Evolutionary conservation across 352 stramenopile genomes (phyloP).

Genomic region (Peronospora farinosa): DNA sequence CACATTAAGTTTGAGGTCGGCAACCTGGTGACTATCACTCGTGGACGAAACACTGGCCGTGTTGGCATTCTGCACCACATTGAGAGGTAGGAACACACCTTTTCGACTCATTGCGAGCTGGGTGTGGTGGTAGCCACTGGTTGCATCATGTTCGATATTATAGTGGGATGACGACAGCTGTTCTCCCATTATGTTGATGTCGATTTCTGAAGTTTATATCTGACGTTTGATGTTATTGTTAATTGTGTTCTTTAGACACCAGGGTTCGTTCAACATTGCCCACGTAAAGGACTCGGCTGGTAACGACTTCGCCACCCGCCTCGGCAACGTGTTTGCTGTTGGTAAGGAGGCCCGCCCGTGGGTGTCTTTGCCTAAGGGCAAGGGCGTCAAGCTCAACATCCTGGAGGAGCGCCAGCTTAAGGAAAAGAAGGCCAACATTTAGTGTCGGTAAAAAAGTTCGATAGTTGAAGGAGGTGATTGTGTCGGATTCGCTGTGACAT

Average conservation of each 20-base stretch:
- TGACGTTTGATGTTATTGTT: conserved; percentile 25
- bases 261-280: conserved; percentile 99
- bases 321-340: conserved; percentile 97
- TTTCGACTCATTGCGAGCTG: conserved; percentile 83
- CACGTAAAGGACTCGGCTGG: conserved; percentile 97
- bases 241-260: conserved; percentile 76
- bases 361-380: conserved; percentile 96
- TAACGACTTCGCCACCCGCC: conserved; percentile 95
- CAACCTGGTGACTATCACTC: conserved; percentile 96
- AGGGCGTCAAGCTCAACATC: conserved; percentile 99
- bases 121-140: conserved; percentile 58
- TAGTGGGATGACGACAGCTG: conserved; percentile 1
- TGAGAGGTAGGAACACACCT: conserved; percentile 91
- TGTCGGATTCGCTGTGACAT: conserved; percentile 17
- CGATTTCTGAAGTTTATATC: conserved; percentile 5
- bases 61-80: conserved; percentile 96
- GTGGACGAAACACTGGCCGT: conserved; percentile 95
- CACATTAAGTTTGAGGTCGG: conserved; percentile 98
- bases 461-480: conserved; percentile 10
- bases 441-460: conserved; percentile 11
- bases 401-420: conserved; percentile 90
- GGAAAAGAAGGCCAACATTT: conserved; percentile 73
- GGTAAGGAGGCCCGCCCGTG: conserved; percentile 88
- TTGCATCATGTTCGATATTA: conserved; percentile 14
- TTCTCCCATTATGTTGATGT: conserved; percentile 3